Evolutionary conservation across 495 filamentous ascomycete genomes (phyloP).

Genomic region (Penicillium flavigenum): DNA sequence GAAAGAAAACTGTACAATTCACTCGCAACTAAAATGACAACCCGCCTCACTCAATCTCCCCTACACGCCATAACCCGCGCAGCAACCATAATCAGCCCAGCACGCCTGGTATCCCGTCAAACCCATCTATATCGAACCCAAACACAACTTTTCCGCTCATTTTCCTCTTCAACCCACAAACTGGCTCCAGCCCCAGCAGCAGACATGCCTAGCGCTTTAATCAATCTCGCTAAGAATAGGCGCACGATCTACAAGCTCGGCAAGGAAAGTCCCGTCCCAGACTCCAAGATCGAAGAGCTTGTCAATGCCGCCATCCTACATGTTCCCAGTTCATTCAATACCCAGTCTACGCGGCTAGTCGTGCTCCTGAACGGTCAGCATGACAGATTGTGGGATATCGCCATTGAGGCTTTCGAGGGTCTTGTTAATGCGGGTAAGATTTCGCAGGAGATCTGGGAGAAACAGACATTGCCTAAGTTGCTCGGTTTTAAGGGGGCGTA

Average conservation of each 20-base stretch:
- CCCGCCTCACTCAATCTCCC: not conserved
- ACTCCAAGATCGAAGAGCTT: conserved; percentile 51
- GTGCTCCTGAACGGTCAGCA: conserved; percentile 50
- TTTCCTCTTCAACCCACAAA: conserved; percentile 5
- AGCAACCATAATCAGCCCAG: not conserved
- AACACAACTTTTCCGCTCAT: conserved; percentile 1
- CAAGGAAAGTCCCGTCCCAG: conserved; percentile 45
- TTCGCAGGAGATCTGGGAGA: conserved; percentile 43
- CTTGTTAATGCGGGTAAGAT: conserved; percentile 37
- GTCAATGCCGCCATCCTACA: conserved; percentile 48
- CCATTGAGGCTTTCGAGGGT: conserved; percentile 37
- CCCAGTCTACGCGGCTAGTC: conserved; percentile 52
- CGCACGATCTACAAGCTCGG: conserved; percentile 52
- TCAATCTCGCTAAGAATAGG: conserved; percentile 42
- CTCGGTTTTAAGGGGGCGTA: conserved; percentile 44
- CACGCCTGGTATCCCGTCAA: not conserved
- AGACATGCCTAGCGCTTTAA: conserved; percentile 34
- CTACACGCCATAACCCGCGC: not conserved
- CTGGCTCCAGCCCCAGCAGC: conserved; percentile 7
- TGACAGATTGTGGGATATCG: conserved; percentile 52
- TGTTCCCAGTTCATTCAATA: conserved; percentile 55
- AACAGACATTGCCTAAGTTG: conserved; percentile 48
- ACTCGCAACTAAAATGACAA: not conserved
- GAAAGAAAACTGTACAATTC: not conserved
- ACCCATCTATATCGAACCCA: not conserved